Conservation (phyloP, 192 early-diverging fungal genomes). For the Lunasporangiospora selenospora region DNA sequence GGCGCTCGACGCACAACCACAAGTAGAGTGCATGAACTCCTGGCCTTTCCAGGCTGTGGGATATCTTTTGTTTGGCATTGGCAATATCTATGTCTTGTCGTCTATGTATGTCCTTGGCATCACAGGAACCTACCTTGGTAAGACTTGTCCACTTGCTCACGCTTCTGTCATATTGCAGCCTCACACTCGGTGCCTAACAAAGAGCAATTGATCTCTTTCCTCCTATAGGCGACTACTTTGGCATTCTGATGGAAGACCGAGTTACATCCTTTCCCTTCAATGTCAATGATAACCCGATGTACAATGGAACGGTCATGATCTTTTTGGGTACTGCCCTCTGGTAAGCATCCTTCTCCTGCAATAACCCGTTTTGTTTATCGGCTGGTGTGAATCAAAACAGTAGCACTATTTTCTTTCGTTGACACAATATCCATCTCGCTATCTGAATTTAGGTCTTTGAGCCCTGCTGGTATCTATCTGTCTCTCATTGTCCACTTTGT, state of each 20-base stretch:
- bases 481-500: slow-evolving; percentile 74
- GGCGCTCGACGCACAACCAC: slow-evolving; percentile 76
- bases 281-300: slow-evolving; percentile 94
- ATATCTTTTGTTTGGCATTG: slow-evolving; percentile 56
- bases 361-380: background rate
- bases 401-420: too few species aligned
- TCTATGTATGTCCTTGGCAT: slow-evolving; percentile 89
- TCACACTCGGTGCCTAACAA: too few species aligned
- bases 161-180: background rate
- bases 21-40: slow-evolving; percentile 53
- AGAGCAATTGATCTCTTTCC: background rate
- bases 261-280: slow-evolving; percentile 94
- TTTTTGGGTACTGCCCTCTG: slow-evolving; percentile 87
- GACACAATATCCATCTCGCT: background rate
- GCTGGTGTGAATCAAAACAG: too few species aligned
- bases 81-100: slow-evolving; percentile 79
- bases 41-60: slow-evolving; percentile 56
- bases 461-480: slow-evolving; percentile 77
- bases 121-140: slow-evolving; percentile 90
- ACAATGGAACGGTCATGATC: slow-evolving; percentile 86
- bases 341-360: slow-evolving; percentile 50
- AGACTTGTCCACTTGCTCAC: slow-evolving; percentile 1
- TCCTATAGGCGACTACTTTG: slow-evolving; percentile 87
- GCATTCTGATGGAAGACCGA: slow-evolving; percentile 85
- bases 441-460: slow-evolving; percentile 56